phyloP scores from a whole-genome alignment of 1,284 basidiomycete species.

The Apiotrichum gracile region DNA sequence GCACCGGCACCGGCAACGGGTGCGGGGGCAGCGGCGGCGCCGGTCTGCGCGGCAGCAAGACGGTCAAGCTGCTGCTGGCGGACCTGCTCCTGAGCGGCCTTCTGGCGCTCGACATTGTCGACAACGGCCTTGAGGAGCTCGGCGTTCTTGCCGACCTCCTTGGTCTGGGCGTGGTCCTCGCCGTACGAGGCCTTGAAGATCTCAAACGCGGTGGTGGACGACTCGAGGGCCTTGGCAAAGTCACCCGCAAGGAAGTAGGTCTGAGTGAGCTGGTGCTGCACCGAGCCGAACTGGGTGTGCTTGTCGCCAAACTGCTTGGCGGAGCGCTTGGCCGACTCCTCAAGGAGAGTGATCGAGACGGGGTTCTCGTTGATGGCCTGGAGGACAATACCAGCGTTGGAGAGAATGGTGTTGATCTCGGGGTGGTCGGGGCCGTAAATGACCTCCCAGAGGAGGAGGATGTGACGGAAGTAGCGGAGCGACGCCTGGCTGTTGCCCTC shows the following conservation, averaged over 20 bases:
- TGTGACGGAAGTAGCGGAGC: slow-evolving; percentile 52
- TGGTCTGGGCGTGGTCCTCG: slow-evolving; percentile 45
- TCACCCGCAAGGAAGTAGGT: slow-evolving; percentile 46
- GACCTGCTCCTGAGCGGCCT: slow-evolving; percentile 37
- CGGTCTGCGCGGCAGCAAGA: slow-evolving; percentile 28
- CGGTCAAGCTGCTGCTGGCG: slow-evolving; percentile 35
- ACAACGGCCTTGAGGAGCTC: slow-evolving; percentile 44
- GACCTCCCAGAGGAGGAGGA: slow-evolving; percentile 51
- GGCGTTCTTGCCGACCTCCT: slow-evolving; percentile 48
- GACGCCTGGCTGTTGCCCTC: slow-evolving; percentile 48
- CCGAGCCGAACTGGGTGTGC: slow-evolving; percentile 41
- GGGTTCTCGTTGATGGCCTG: slow-evolving; percentile 43
- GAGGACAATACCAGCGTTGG: slow-evolving; percentile 45
- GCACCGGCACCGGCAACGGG: slow-evolving; percentile 2
- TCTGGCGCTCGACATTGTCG: slow-evolving; percentile 42
- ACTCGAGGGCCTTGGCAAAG: slow-evolving; percentile 44
- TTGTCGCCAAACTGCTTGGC: slow-evolving; percentile 37
- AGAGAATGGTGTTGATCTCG: slow-evolving; percentile 49
- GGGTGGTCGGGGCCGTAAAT: slow-evolving; percentile 54
- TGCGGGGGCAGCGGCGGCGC: slow-evolving; percentile 4
- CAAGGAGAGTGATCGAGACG: slow-evolving; percentile 37
- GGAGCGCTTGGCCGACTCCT: slow-evolving; percentile 33
- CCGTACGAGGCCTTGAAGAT: slow-evolving; percentile 47
- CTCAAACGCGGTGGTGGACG: slow-evolving; percentile 41
- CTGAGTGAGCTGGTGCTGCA: slow-evolving; percentile 47